Percentiles rank a stretch among this genome's conserved stretches.
These are phyloP conservation scores for Saccharomyces eubayanus DNA, from an alignment of 805 yeast genomes.

Conservation along the genomic window DNA sequence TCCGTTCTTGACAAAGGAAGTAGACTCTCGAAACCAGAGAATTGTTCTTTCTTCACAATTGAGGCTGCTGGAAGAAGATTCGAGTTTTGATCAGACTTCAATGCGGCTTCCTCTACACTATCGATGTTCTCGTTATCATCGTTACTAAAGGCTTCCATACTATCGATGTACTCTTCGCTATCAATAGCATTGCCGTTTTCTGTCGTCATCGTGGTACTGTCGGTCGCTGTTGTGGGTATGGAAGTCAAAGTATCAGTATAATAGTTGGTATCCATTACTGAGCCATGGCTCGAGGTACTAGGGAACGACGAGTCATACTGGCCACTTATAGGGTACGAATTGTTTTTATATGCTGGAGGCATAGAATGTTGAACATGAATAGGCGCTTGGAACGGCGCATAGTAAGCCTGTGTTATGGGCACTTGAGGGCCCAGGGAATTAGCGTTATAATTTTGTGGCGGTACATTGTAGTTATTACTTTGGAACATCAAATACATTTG, in stretches of 20 bases:
- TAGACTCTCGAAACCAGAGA: background rate
- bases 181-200: background rate
- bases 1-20: background rate
- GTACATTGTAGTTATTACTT: background rate
- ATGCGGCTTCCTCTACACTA: background rate
- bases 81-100: background rate
- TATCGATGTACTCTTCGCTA: background rate
- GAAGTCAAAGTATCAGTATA: background rate
- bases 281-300: background rate
- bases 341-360: background rate
- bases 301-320: background rate
- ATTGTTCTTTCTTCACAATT: background rate
- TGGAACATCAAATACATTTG: background rate
- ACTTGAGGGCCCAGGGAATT: background rate
- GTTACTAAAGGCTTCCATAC: background rate
- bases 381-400: background rate
- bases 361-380: background rate
- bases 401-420: background rate
- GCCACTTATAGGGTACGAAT: background rate
- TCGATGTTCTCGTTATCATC: background rate
- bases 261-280: background rate
- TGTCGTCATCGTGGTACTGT: background rate
- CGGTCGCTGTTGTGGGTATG: background rate
- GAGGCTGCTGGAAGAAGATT: background rate
- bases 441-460: background rate